phyloP scores from a whole-genome alignment of 1,284 basidiomycete species.

The Moniliella sp. region DNA sequence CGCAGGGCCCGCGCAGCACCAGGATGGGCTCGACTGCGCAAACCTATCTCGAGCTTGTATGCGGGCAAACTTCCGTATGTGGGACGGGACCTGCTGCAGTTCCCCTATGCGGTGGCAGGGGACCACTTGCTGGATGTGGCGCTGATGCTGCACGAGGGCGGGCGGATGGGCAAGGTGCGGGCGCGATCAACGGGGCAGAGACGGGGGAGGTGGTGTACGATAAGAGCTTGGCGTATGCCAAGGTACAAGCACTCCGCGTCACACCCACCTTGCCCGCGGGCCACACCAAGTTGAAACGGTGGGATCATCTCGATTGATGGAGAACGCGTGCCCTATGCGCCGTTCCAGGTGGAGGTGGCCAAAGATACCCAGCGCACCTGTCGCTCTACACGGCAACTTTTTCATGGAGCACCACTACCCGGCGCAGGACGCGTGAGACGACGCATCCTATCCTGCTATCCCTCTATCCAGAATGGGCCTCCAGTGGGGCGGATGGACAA shows the following conservation, averaged over 20 bases:
- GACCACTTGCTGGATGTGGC: slow-evolving; percentile 21
- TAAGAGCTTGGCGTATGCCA: slow-evolving; percentile 16
- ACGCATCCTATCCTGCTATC: too few relatives aligned
- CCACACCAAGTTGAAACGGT: slow-evolving; percentile 10
- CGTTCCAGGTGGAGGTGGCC: slow-evolving; percentile 64
- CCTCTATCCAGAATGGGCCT: too few relatives aligned
- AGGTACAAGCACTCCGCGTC: slow-evolving; percentile 24
- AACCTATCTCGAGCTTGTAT: slow-evolving; percentile 18
- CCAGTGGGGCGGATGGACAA: too few relatives aligned
- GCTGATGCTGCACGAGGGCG: slow-evolving; percentile 15
- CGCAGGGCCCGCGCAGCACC: background rate
- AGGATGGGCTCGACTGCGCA: slow-evolving; percentile 12
- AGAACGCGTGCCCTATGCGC: slow-evolving; percentile 55
- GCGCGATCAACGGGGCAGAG: slow-evolving; percentile 14
- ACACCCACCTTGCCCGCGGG: slow-evolving; percentile 13
- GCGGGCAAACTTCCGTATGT: slow-evolving; percentile 29
- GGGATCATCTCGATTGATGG: slow-evolving; percentile 46
- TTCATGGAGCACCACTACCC: too few relatives aligned
- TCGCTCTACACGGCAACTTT: slow-evolving; percentile 1
- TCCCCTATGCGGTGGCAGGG: slow-evolving; percentile 20
- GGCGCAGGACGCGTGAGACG: too few relatives aligned
- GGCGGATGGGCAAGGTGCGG: slow-evolving; percentile 15
- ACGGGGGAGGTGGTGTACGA: slow-evolving; percentile 17
- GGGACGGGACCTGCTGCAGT: slow-evolving; percentile 24
- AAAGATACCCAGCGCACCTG: slow-evolving; percentile 37